Base-by-base conservation (phyloP, 176 grass and related monocot genomes). In the Pontederia paniculata region DNA sequence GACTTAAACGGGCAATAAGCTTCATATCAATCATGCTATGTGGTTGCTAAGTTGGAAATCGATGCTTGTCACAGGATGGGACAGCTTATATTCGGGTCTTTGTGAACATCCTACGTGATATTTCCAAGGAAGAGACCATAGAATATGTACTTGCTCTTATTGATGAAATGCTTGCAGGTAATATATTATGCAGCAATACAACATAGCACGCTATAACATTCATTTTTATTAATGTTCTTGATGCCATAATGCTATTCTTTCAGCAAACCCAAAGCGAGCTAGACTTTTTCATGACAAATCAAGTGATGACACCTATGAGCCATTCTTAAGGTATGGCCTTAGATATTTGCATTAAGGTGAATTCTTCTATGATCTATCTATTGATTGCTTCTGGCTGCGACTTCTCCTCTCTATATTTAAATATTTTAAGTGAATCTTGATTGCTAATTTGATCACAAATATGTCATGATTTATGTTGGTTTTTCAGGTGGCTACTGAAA, bases 131-230 rank as follows among this genome's bases (percentile, higher is more conserved):
- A 82, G 93, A 98, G 25, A 91, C 93, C 42, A 77, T 91, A 42
- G 86, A 91, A 62, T 98, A 98, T 61, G 93, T 85, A 54, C 69
- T 91, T 76, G 87, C 93, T 48, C 87, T 98, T 31, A 80, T 98
- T 80, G 93, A 91, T 80, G 87, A 98, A 45, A 91, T 98, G 69
- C 83, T 98, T 65, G 59, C 77, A 82, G 88, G 93, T 98, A 60
- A 49, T 67, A 14, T 71, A 47, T 62, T 67, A 67, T 48, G 28
- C 48, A 70, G 48, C 21, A 23, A 17, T 48, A 18, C 2, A 11
- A 57, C 41, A 56, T 48, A 10, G 18, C 37, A 18, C 50, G 17
- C 1, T 2, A 2, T 6, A 37, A 37, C 28, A 45, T 45, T 42
- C 48, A 20, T 17, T 61, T 8, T 50, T 55, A 25, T 67, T 64